Base-by-base conservation (phyloP, 2,329 filamentous ascomycete species). In the Aureobasidium sp. region DNA sequence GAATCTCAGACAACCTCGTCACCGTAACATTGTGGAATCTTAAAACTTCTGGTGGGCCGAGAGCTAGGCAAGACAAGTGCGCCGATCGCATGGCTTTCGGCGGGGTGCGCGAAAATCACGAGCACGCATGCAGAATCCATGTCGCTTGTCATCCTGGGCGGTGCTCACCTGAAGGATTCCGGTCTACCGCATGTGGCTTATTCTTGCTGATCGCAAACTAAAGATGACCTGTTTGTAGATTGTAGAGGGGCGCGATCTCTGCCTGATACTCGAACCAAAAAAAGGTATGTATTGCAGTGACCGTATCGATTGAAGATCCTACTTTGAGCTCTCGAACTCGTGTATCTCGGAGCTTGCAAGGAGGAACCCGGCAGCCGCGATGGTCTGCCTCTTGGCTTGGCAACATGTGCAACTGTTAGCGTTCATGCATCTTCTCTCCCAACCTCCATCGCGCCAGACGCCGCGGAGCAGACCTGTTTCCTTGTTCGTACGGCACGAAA, bases 31-130 rank as follows among this genome's bases (percentile, higher is more conserved):
- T 17, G 53, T 42, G 37, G 17, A 46, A 57, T 34, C 53, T 46
- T 7, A 27, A 57, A 10, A 5, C 41, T 13, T 57, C 53, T 39
- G n/a, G 26, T 57, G 46, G 53, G n/a, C 26, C 53, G 39, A 44
- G 29, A 48, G 55, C 55, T 58, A 58, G 55, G 17, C n/a, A 48
- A 58, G 27, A 26, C n/a, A 39, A 58, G 13, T 58, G 55, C 42
- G 34, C 55, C 55, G 48, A 58, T 58, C 23, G 20, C 32, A 27
- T 36, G 41, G 42, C 42, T 32, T 7, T 34, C 6, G 41, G 53
- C 23, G n/a, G 55, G 29, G 29, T 59, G 55, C 55, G 29, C 27
- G 23, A 37, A 34, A 36, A 57, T n/a, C 32, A 26, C 55, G 55
- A 51, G 23, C 23, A 23, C 34, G 26, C 46, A 48, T 48, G 46